Percentiles rank a stretch among this genome's conserved stretches.
phyloP scores from a whole-genome alignment of 2,329 filamentous ascomycete species.

The Nigrograna mackinnonii region DNA sequence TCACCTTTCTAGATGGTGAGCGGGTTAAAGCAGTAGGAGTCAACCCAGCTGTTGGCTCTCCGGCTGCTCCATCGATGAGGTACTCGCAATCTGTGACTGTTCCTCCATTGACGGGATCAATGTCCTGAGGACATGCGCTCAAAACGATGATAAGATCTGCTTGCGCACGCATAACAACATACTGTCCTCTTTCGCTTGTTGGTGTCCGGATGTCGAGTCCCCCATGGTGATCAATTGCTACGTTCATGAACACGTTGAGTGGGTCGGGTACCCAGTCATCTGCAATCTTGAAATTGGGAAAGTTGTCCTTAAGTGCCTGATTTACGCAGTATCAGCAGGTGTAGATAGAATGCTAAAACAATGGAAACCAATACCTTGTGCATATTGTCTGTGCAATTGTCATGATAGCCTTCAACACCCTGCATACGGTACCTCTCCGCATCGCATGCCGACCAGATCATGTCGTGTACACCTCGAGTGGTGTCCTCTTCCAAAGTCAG shows the following conservation, averaged over 20 bases:
- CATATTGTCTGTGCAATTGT: constrained; percentile 1
- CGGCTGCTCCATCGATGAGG: too few species aligned
- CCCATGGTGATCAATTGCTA: neutral
- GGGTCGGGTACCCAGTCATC: constrained; percentile 3
- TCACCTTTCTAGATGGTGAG: too few species aligned
- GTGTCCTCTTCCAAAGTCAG: constrained; percentile 1
- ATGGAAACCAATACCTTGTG: neutral
- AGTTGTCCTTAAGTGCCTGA: too few species aligned
- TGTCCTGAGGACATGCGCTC: constrained; percentile 1
- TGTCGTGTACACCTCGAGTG: neutral
- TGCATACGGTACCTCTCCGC: neutral
- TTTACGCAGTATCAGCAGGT: neutral
- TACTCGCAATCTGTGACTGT: too few species aligned
- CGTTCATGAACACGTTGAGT: constrained; percentile 5
- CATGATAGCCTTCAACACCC: neutral
- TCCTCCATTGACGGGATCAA: neutral
- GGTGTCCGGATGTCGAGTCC: neutral
- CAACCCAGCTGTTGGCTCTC: too few species aligned
- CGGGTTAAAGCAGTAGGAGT: too few species aligned
- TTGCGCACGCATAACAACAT: constrained; percentile 1
- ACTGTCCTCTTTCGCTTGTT: neutral
- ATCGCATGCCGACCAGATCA: constrained; percentile 3
- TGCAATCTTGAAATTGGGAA: too few species aligned
- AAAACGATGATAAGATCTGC: constrained; percentile 1
- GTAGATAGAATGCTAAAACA: neutral